phyloP scores from a whole-genome alignment of 345 rosid genomes.

The Reutealis trisperma region DNA sequence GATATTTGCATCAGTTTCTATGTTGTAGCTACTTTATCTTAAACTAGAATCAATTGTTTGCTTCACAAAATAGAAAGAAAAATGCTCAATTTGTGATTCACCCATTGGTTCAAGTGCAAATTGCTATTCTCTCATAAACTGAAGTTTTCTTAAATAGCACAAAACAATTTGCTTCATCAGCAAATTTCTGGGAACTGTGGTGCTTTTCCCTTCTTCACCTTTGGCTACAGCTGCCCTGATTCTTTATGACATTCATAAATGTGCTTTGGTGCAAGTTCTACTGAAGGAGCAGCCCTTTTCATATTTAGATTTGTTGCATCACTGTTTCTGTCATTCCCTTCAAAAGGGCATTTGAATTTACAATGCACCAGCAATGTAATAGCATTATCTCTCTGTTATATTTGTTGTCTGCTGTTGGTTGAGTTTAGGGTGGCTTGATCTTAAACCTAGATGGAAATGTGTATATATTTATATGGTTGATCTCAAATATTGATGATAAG shows the following conservation, averaged over 20 bases:
- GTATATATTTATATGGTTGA: not conserved
- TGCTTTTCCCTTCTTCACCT: not conserved
- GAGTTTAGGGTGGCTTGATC: not conserved
- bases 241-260: not conserved
- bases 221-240: not conserved
- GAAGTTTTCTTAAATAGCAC: not conserved
- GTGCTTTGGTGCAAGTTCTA: not conserved
- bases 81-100: not conserved
- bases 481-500: not conserved
- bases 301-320: not conserved
- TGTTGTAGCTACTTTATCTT: not conserved
- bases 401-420: not conserved
- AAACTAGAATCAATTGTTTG: not conserved
- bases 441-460: not conserved
- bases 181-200: not conserved
- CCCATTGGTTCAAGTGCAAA: not conserved
- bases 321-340: not conserved
- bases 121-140: not conserved
- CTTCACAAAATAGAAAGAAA: not conserved
- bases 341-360: not conserved
- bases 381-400: too few relatives aligned
- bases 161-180: not conserved
- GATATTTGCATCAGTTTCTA: slow-evolving; percentile 2
- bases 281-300: not conserved
- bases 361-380: not conserved